Percentiles rank a stretch among this genome's conserved stretches.
These are phyloP conservation scores for Taphrina wiesneri DNA, from an alignment of 1,139 yeast genomes.

Conservation along the genomic window DNA sequence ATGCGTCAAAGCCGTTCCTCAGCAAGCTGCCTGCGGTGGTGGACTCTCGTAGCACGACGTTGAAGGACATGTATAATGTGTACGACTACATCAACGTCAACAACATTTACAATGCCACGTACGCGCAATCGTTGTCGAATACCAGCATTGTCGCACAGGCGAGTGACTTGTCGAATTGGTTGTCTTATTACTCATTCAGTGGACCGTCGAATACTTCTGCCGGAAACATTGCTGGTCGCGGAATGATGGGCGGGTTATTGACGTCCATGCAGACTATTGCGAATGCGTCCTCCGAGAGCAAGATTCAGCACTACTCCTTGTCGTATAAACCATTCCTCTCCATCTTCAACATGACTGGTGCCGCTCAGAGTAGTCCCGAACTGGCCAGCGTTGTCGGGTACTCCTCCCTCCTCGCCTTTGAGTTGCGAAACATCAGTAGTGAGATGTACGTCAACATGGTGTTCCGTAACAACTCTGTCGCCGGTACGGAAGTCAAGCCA, in stretches of 20 bases:
- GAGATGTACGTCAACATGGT: slow-evolving; percentile 30
- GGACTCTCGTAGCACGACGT: slow-evolving; percentile 14
- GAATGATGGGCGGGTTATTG: slow-evolving; percentile 23
- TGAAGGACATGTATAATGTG: slow-evolving; percentile 31
- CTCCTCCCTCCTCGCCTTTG: slow-evolving; percentile 24
- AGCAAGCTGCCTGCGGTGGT: slow-evolving; percentile 5
- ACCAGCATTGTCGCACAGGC: slow-evolving; percentile 19
- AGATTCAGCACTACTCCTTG: slow-evolving; percentile 32
- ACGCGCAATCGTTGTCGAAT: neutral
- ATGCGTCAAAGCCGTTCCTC: neutral
- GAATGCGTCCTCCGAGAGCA: slow-evolving; percentile 7
- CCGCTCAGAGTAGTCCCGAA: slow-evolving; percentile 6
- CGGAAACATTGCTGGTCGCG: slow-evolving; percentile 31
- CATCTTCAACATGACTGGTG: slow-evolving; percentile 34
- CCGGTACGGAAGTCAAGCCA: neutral
- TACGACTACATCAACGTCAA: slow-evolving; percentile 33
- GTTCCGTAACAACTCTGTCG: slow-evolving; percentile 18
- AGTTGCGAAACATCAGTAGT: slow-evolving; percentile 13
- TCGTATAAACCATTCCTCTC: slow-evolving; percentile 31
- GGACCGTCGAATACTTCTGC: slow-evolving; percentile 10
- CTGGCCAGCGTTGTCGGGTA: slow-evolving; percentile 21
- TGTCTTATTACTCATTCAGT: slow-evolving; percentile 29
- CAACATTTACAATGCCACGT: slow-evolving; percentile 28
- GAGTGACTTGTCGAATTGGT: slow-evolving; percentile 27
- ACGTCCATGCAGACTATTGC: slow-evolving; percentile 29